These are phyloP conservation scores for Carex myosuroides DNA, from an alignment of 176 grass and related monocot species.

Conservation along the genomic window DNA sequence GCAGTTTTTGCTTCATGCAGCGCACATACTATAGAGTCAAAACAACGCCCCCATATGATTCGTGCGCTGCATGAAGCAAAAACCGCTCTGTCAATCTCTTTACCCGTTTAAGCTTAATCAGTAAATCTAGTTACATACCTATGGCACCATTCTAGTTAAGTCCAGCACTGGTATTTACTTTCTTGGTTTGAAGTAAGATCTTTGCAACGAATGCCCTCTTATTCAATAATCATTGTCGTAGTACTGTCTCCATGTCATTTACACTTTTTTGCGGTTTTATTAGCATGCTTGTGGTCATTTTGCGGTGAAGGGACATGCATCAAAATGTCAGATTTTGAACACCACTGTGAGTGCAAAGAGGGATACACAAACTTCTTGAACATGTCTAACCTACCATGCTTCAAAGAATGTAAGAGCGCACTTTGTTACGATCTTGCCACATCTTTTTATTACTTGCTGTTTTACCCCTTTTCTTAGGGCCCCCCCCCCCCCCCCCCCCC, in stretches of 20 bases:
- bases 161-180: neutral
- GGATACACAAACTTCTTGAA: constrained; percentile 38
- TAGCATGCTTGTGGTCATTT: constrained; percentile 39
- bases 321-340: constrained; percentile 16
- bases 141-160: too few species aligned
- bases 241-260: neutral
- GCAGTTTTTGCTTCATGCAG: too few species aligned
- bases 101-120: neutral
- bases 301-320: constrained; percentile 23
- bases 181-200: neutral
- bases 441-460: neutral
- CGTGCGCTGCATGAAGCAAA: too few species aligned
- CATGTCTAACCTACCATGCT: constrained; percentile 26
- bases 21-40: too few species aligned
- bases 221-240: neutral
- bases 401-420: constrained; percentile 30
- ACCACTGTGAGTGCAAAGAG: constrained; percentile 30
- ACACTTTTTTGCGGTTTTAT: neutral
- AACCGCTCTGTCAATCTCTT: too few species aligned
- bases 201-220: neutral
- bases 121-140: too few species aligned
- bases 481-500: too few species aligned
- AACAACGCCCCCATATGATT: too few species aligned
- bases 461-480: too few species aligned
- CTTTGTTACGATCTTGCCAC: neutral